phyloP scores from a whole-genome alignment of 768 basidiomycete genomes.

The Mycena chlorophos region DNA sequence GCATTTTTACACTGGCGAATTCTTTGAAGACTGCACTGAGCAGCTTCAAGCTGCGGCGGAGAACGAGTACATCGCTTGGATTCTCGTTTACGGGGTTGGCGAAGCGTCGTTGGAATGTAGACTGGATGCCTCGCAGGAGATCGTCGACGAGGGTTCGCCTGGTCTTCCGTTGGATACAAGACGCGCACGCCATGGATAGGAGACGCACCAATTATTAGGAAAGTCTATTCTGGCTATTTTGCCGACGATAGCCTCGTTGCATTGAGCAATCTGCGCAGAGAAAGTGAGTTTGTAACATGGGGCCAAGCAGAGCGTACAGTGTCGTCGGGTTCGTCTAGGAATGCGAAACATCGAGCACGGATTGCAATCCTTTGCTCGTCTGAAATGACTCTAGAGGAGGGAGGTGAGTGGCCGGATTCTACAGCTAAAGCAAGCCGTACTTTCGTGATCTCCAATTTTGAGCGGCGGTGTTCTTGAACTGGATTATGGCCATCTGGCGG shows the following conservation, averaged over 20 bases:
- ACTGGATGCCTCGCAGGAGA: slow-evolving; percentile 57
- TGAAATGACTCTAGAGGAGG: slow-evolving; percentile 55
- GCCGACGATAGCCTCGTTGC: slow-evolving; percentile 70
- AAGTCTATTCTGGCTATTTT: slow-evolving; percentile 81
- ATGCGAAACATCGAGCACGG: slow-evolving; percentile 59
- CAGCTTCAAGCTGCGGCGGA: slow-evolving; percentile 64
- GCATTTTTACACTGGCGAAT: slow-evolving; percentile 68
- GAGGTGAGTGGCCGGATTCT: slow-evolving; percentile 11
- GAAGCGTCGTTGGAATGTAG: slow-evolving; percentile 52
- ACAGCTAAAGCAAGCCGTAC: slow-evolving; percentile 36
- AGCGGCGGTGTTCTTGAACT: slow-evolving; percentile 81
- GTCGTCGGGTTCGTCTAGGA: slow-evolving; percentile 78
- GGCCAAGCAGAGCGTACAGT: slow-evolving; percentile 46
- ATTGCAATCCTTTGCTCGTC: slow-evolving; percentile 70
- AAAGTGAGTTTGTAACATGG: slow-evolving; percentile 7
- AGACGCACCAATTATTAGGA: slow-evolving; percentile 64
- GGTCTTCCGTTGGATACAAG: not conserved
- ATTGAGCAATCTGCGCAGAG: slow-evolving; percentile 65
- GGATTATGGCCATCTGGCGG: slow-evolving; percentile 81
- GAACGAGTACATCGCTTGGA: slow-evolving; percentile 43
- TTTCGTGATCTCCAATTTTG: slow-evolving; percentile 78
- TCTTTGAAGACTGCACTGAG: slow-evolving; percentile 71
- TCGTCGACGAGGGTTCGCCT: slow-evolving; percentile 64
- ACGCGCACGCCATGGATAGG: not conserved
- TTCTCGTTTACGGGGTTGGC: slow-evolving; percentile 39